Evolutionary conservation across 2,329 filamentous ascomycete genomes (phyloP).

Genomic region (Alternaria consortialis): DNA sequence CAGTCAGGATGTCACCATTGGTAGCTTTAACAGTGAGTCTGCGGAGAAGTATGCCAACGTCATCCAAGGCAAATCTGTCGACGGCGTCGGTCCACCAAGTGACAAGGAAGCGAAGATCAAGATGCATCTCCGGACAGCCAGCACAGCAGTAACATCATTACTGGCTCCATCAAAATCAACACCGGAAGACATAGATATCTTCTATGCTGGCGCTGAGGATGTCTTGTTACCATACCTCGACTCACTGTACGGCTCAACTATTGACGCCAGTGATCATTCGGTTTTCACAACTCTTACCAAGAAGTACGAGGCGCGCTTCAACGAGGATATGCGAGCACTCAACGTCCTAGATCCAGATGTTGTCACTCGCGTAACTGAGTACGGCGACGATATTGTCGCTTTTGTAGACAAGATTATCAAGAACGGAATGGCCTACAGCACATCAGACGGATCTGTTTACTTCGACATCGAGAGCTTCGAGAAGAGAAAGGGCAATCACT

Average conservation of each 20-base stretch:
- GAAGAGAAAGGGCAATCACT: constrained; percentile 76
- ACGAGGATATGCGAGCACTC: constrained; percentile 83
- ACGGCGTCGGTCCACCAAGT: constrained; percentile 64
- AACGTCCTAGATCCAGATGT: constrained; percentile 86
- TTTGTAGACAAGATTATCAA: constrained; percentile 85
- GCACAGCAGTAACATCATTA: constrained; percentile 63
- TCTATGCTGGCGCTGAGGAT: constrained; percentile 68
- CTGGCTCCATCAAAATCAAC: constrained; percentile 39
- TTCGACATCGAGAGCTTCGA: constrained; percentile 92
- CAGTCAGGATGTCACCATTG: constrained; percentile 54
- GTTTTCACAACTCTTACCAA: constrained; percentile 89
- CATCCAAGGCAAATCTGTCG: constrained; percentile 63
- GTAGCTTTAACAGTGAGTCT: constrained; percentile 58
- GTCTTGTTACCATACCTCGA: constrained; percentile 87
- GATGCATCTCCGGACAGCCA: constrained; percentile 79
- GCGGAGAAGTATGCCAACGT: constrained; percentile 64
- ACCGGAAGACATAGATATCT: constrained; percentile 53
- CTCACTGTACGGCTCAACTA: constrained; percentile 62
- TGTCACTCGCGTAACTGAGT: constrained; percentile 90
- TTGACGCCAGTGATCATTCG: constrained; percentile 69
- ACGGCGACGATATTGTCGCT: constrained; percentile 82
- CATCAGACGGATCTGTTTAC: constrained; percentile 84
- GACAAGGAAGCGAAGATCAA: constrained; percentile 88
- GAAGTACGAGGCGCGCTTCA: constrained; percentile 87
- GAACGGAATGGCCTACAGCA: constrained; percentile 84